These are phyloP conservation scores for Colletotrichum tofieldiae DNA, from an alignment of 2,329 filamentous ascomycete species.

Conservation along the genomic window DNA sequence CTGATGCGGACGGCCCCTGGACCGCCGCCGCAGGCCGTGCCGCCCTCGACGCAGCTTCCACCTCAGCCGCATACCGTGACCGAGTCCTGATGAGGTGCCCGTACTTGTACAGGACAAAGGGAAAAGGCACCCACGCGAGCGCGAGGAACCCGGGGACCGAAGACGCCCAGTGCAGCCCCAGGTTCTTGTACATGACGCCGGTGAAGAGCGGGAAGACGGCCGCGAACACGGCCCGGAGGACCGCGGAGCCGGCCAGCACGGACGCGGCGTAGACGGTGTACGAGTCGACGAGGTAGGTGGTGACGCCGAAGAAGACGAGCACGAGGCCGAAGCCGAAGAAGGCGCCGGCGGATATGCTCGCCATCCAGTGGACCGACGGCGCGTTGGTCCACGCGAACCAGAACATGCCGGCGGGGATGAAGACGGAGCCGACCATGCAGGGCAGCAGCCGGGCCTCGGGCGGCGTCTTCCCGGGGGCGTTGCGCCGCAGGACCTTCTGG, in stretches of 20 bases:
- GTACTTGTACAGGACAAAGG: constrained; percentile 74
- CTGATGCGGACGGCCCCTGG: too few species aligned
- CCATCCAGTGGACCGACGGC: constrained; percentile 70
- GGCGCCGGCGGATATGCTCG: constrained; percentile 60
- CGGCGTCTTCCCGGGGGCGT: constrained; percentile 69
- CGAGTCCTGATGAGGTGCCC: constrained; percentile 64
- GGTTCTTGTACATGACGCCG: constrained; percentile 65
- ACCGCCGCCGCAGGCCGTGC: too few species aligned
- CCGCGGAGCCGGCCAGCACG: constrained; percentile 72
- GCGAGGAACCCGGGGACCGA: constrained; percentile 82
- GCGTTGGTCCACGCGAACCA: constrained; percentile 78
- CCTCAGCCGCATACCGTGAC: constrained; percentile 69
- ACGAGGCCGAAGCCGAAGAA: constrained; percentile 69
- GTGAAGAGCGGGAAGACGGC: constrained; percentile 76
- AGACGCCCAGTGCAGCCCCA: constrained; percentile 83
- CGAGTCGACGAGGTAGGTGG: constrained; percentile 70
- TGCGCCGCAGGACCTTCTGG: constrained; percentile 57
- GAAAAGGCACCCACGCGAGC: constrained; percentile 70
- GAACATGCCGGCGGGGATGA: constrained; percentile 74
- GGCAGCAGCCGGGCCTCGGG: constrained; percentile 76
- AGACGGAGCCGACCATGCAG: constrained; percentile 71
- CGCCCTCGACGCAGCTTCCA: too few species aligned
- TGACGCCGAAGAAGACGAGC: constrained; percentile 67
- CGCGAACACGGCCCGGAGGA: constrained; percentile 73
- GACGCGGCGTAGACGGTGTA: constrained; percentile 74